phyloP scores from a whole-genome alignment of 306 rosid species.

The Medicago truncatula region MtrunA17r5.0-ANR NC_053044.1:50096501-50097000 shows the following conservation, averaged over 20 bases:
- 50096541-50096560: conserved; percentile 25
- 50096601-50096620: conserved; percentile 29
- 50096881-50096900: not conserved
- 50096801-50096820: conserved; percentile 16
- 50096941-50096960: conserved; percentile 13
- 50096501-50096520: not conserved
- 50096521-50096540: not conserved
- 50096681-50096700: not conserved
- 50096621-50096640: conserved; percentile 8
- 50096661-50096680: not conserved
- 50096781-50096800: conserved; percentile 25
- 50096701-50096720: not conserved
- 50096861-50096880: conserved; percentile 5
- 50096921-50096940: conserved; percentile 40
- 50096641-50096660: conserved; percentile 13
- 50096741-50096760: conserved; percentile 21
- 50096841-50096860: conserved; percentile 1
- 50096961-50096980: conserved; percentile 32
- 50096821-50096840: conserved; percentile 4
- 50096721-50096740: conserved; percentile 21
- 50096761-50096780: conserved; percentile 21
- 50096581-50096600: conserved; percentile 19
- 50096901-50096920: conserved; percentile 40
- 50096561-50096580: not conserved
- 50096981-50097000: conserved; percentile 26